Evolutionary conservation across 495 filamentous ascomycete genomes (phyloP), one percentile per base, ranked within the genome.

Genomic region (Hypomontagnella monticulosa): DNA sequence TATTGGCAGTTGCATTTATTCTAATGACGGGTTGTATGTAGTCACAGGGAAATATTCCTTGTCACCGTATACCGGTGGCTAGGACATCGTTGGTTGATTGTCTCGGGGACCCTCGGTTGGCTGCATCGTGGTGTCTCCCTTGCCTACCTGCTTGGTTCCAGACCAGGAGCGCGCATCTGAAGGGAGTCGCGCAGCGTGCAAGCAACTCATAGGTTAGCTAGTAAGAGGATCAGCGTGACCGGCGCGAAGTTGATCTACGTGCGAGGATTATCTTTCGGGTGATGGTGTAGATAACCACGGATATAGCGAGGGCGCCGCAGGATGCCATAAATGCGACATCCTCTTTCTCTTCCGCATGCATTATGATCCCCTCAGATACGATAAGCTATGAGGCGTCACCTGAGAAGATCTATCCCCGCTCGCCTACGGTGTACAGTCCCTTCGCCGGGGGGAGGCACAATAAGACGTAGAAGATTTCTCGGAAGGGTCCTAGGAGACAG

Each of bases 101-200:
- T 66, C 57, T 70, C 57, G 37, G 50, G 40, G 58, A 40, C 57
- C 10, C 3, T 36, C 58, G 67, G 67, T 50, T 66, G 57, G 51
- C 61, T 70, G 61, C 67, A 62, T 58, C 61, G 61, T 57, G 52
- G 62, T 61, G 30, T 52, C 44, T 44, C 30, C 56, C 38, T 58
- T 62, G 47, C 57, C 42, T 57, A 36, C 36, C 18, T 60, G 52
- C 38, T 57, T 37, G 46, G 37, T 34, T 62, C 52, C 23, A 63
- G 14, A 14, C 60, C 37, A 56, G 36, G 30, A 6, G 37, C 27
- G 33, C 43, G 32, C n/a, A 38, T n/a, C 42, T 56, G 23, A 32
- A 46, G 16, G 41, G 33, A 27, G 40, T 62, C 36, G 34, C 23
- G 34, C 55, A 49, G 36, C 50, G 19, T 43, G 57, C 48, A 48